Evolutionary conservation across 805 yeast genomes (phyloP).

Genomic region (Suhomyces sp.): DNA sequence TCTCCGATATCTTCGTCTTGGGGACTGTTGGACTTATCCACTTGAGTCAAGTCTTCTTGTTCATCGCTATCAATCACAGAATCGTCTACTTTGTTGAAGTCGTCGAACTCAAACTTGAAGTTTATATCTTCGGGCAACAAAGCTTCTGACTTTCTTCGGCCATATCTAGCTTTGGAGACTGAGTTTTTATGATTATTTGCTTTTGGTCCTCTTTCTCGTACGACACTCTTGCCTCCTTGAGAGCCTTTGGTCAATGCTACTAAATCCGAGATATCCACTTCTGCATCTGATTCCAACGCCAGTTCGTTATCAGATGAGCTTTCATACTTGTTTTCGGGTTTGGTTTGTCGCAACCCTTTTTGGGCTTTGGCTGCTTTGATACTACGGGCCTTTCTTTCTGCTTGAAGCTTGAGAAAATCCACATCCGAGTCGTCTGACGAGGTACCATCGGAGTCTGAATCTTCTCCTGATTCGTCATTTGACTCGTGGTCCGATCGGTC

Average conservation of each 20-base stretch:
- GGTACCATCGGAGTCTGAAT: constrained; percentile 24
- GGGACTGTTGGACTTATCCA: constrained; percentile 12
- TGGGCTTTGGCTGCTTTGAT: constrained; percentile 44
- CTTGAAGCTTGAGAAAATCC: constrained; percentile 70
- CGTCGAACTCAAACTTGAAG: constrained; percentile 43
- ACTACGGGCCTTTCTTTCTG: constrained; percentile 58
- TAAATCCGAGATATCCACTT: constrained; percentile 7
- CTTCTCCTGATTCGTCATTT: constrained; percentile 30
- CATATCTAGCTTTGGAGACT: constrained; percentile 21
- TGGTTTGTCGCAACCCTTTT: constrained; percentile 18
- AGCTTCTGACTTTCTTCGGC: constrained; percentile 37
- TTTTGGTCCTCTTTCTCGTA: not conserved
- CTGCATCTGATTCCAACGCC: constrained; percentile 7
- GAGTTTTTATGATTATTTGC: not conserved
- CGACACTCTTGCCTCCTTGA: not conserved
- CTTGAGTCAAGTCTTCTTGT: constrained; percentile 14
- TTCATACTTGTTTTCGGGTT: not conserved
- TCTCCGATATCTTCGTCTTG: constrained; percentile 65
- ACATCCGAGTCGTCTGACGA: constrained; percentile 64
- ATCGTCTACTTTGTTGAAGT: constrained; percentile 21
- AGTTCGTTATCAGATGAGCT: constrained; percentile 4
- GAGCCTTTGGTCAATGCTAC: constrained; percentile 6
- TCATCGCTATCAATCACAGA: constrained; percentile 23
- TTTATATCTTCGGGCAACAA: constrained; percentile 42
- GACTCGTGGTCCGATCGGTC: constrained; percentile 13